Evolutionary conservation across 352 stramenopile species (phyloP), one percentile per base, ranked within the genome.

Genomic region (Phytophthora citrophthora): DNA sequence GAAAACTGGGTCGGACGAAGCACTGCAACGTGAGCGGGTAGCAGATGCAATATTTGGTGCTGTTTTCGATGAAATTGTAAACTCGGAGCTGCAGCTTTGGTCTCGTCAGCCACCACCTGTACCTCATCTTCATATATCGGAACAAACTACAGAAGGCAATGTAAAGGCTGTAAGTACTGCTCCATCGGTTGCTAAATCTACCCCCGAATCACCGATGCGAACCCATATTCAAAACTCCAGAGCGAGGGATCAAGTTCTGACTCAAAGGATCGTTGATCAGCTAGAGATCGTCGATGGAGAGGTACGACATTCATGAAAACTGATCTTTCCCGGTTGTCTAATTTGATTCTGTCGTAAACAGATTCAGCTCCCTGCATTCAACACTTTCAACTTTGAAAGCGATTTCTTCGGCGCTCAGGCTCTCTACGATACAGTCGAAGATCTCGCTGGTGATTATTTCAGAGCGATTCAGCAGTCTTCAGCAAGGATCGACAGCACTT

Each of bases 351-450:
- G 43, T 46, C 26, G 23, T 41, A 29, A 39, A 44, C 36, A 81
- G 73, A 43, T 81, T 20, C 38, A 8, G 1, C 44, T 79, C 23
- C 58, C 55, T 45, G n/a, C 8, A 0, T 65, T 65, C n/a, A 11
- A 31, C 16, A 16, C 15, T 15, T 38, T 68, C 1, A 38, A 45
- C 9, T 1, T 51, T 27, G 36, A 4, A 55, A 49, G 43, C 11
- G 11, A 20, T 13, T 61, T 43, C 27, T 39, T 20, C 24, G 43
- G 46, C 8, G 27, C 65, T 18, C 60, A 27, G 6, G 32, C 51
- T 3, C 49, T 79, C 26, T 77, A 65, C 10, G 55, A 81, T n/a
- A 56, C 46, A 16, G 41, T 74, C 13, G 34, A 64, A 50, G 52
- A 62, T n/a, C 29, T 73, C 20, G 66, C 66, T 15, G 27, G 20